Conservation (phyloP, 139 green algal genomes). For the Eudorina sp. region DNA sequence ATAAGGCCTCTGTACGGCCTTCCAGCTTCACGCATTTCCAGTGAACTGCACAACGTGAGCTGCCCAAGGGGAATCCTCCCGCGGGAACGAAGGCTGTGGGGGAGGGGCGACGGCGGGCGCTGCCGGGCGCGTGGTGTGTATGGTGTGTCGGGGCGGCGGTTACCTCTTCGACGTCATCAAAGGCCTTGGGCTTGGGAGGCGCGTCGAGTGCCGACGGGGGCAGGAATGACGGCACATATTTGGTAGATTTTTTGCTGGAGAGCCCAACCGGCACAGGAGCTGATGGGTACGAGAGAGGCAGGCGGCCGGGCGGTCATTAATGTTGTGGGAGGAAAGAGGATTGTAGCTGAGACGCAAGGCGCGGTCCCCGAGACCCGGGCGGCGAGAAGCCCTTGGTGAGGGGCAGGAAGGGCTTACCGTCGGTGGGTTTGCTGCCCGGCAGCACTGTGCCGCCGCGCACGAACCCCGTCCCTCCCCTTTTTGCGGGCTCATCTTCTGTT, state of each 20-base stretch:
- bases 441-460: conserved; percentile 78
- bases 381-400: no score
- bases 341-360: neutral
- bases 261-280: neutral
- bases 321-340: neutral
- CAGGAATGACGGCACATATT: conserved; percentile 86
- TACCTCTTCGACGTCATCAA: conserved; percentile 51
- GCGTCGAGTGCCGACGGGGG: conserved; percentile 67
- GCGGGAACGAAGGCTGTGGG: no score
- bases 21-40: no score
- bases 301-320: neutral
- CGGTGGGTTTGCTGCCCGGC: conserved; percentile 64
- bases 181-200: conserved; percentile 57
- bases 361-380: no score
- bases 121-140: no score
- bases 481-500: conserved; percentile 57
- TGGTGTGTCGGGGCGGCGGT: no score
- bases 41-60: no score
- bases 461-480: conserved; percentile 61
- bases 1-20: no score
- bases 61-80: no score
- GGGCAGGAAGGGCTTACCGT: conserved; percentile 53
- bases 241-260: conserved; percentile 45
- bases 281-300: neutral
- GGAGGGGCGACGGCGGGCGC: no score